Evolutionary conservation across 345 rosid genomes (phyloP), one percentile per base, ranked within the genome.

Genomic region (Eucalyptus tenuipes): DNA sequence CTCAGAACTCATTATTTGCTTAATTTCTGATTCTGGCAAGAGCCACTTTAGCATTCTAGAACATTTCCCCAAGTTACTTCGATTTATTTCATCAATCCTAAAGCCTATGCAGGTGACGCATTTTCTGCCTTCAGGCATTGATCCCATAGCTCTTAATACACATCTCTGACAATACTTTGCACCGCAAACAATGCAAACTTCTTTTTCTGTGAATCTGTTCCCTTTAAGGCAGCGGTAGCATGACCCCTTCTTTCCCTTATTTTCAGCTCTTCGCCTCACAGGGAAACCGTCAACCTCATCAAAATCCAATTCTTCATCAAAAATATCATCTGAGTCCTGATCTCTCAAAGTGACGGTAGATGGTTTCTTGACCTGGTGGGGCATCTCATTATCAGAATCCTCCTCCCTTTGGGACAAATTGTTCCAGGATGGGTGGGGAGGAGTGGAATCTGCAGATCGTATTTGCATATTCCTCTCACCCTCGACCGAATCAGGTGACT

Each of bases 41-140:
- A 94, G 53, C 71, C 88, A 91, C 93, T 90, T 95, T 44, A 98
- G 93, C 95, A 96, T 88, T 87, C 94, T 87, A 37, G 97, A 97
- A 90, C 91, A 80, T 91, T 92, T 95, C 24, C 99, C 99, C 8
- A 97, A 87, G 86, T 88, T 93, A 87, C 47, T 86, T 89, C 99
- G 90, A 88, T 86, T 95, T 5, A 93, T 86, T 92, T 98, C 99
- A 80, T 93, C 88, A 24, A 98, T 92, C 90, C 93, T 91, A 42
- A 29, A 87, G 89, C 98, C 98, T 87, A 95, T 94, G 92, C 99
- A 98, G 86, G 89, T 42, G 68, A 91, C 75, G 71, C 99, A 97
- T 92, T 97, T 98, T 93, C 99, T 94, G 87, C 99, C 99, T 91
- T 98, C 98, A 29, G 97, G 98, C 96, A 95, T 98, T 13, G 97